These are phyloP conservation scores for Echites panduratus DNA, from an alignment of 257 asterid genomes.

Conservation along the genomic window DNA sequence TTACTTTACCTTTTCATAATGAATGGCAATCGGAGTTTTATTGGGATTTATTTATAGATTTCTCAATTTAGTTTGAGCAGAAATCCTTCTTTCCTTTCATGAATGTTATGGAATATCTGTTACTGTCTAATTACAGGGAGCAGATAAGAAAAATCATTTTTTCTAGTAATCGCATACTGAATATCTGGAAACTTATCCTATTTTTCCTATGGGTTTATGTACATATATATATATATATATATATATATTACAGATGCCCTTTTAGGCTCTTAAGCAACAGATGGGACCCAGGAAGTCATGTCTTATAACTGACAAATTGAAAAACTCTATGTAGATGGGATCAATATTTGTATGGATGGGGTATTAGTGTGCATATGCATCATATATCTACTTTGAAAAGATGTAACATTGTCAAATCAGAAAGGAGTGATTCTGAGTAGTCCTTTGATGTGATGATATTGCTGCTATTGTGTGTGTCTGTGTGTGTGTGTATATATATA, in stretches of 20 bases:
- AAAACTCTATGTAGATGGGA: neutral
- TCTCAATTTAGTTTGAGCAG: neutral
- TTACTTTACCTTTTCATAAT: neutral
- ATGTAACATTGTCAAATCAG: neutral
- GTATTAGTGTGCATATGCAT: neutral
- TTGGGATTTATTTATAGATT: neutral
- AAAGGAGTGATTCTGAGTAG: neutral
- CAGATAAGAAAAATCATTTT: neutral
- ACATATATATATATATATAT: no score
- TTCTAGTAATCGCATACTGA: neutral
- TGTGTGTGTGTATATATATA: neutral
- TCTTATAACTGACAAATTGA: neutral
- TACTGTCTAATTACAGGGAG: neutral
- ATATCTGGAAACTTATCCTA: neutral
- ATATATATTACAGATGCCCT: neutral
- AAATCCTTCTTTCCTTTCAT: neutral
- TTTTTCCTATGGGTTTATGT: neutral
- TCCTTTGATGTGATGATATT: neutral
- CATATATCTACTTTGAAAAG: neutral
- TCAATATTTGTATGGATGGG: neutral
- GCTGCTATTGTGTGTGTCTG: neutral
- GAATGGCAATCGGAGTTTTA: neutral
- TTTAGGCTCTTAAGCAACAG: neutral
- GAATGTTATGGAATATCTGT: neutral
- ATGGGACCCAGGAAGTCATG: neutral